Base-by-base conservation (phyloP, 345 rosid species). In the Clausena lansium region DNA sequence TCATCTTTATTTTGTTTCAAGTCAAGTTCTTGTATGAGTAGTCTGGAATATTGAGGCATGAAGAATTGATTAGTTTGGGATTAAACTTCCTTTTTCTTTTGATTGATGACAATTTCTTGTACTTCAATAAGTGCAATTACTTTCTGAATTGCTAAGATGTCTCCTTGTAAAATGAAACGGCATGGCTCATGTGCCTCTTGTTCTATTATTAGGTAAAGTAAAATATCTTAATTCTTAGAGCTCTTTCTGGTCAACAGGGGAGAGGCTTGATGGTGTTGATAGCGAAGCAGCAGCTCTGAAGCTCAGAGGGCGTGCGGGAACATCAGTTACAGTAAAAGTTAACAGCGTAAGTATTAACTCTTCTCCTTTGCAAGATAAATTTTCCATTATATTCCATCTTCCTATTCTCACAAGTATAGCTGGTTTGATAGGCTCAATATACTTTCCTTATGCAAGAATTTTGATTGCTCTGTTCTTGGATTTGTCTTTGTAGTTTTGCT, bases 221-320 rank as follows among this genome's bases (percentile, higher is more conserved):
- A 67, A 67, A 64, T 6, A 38, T 65, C 50, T 47, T 50, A 67
- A 74, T 66, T 58, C 30, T 7, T 10, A 38, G 13, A 66, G 39
- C 74, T 76, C 38, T 67, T 77, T 36, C 32, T 85, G 78, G 45
- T 66, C 65, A 73, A 74, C 84, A 94, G 98, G 97, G 60, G 89
- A 94, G 85, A 88, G 75, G 76, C 83, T 94, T 70, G 89, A 86
- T 81, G 97, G 94, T 47, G 22, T 89, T 54, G 91, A 76, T 54
- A 86, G 98, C 71, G 98, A 94, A 89, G 87, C 84, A 50, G 98
- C 96, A 59, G 97, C 98, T 4, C 90, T 78, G 83, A 94, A 86
- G 84, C 97, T 94, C 65, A 91, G 98, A 85, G 98, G 98, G 72
- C 81, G 80, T 63, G 95, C 85, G 41, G 98, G 97, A 79, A 92